Evolutionary conservation across 768 basidiomycete genomes (phyloP).

Genomic region (Boletus speciosus): DNA sequence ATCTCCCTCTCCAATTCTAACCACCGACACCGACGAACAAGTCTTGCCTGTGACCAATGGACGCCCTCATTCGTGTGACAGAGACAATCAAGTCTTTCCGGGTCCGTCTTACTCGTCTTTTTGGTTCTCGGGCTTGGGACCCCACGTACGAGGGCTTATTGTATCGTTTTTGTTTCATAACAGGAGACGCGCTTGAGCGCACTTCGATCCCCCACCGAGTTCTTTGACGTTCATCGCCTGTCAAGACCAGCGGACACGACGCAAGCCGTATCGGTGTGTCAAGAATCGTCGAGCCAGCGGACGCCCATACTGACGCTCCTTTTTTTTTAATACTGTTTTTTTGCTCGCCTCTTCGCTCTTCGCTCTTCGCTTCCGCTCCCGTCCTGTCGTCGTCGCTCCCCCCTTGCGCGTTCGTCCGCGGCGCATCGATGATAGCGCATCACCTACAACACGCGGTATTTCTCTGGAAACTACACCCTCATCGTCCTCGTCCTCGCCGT

Average conservation of each 20-base stretch:
- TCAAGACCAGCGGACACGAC: constrained; percentile 83
- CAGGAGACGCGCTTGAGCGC: constrained; percentile 80
- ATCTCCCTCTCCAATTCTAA: neutral
- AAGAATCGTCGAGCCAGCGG: neutral
- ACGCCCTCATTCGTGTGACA: constrained; percentile 57
- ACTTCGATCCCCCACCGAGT: constrained; percentile 68
- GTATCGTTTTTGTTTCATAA: neutral
- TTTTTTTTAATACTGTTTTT: neutral
- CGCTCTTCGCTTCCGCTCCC: too few species aligned
- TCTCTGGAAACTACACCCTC: constrained; percentile 87
- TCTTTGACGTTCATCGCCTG: constrained; percentile 80
- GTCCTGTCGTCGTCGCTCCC: too few species aligned
- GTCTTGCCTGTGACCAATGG: constrained; percentile 43
- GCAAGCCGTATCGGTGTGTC: constrained; percentile 67
- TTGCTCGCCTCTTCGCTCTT: neutral
- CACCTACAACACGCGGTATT: constrained; percentile 92
- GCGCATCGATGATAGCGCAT: constrained; percentile 58
- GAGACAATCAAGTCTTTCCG: constrained; percentile 69
- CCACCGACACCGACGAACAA: neutral
- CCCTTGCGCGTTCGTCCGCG: neutral
- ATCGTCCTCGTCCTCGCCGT: constrained; percentile 75
- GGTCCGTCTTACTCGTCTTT: constrained; percentile 40
- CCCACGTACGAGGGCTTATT: too few species aligned
- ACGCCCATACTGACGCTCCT: neutral
- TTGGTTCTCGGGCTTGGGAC: too few species aligned